Percentiles rank a stretch among this genome's conserved stretches.
Conservation (phyloP, 1,284 basidiomycete species). For the Takashimella tepidaria region DNA sequence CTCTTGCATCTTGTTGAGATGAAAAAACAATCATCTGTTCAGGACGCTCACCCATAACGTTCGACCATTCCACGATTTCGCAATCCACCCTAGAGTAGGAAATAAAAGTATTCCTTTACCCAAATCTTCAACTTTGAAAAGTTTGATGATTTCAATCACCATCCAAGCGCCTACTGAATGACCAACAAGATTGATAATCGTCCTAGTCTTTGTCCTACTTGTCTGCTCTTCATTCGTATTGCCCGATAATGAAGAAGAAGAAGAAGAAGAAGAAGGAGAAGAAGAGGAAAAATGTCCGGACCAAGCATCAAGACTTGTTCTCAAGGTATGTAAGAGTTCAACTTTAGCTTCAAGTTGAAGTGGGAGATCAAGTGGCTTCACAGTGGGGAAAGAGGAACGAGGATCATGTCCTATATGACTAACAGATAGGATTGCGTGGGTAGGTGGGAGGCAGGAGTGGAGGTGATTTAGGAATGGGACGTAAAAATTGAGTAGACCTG, state of each 20-base stretch:
- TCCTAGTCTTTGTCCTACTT: slow-evolving; percentile 1
- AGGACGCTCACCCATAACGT: slow-evolving; percentile 40
- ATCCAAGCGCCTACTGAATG: slow-evolving; percentile 46
- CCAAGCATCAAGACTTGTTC: slow-evolving; percentile 26
- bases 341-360: slow-evolving; percentile 39
- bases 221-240: no score
- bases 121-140: slow-evolving; percentile 9
- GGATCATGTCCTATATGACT: slow-evolving; percentile 46
- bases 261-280: neutral
- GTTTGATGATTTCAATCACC: slow-evolving; percentile 33
- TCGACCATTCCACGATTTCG: slow-evolving; percentile 38
- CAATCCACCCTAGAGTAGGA: slow-evolving; percentile 43
- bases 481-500: slow-evolving; percentile 47
- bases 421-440: slow-evolving; percentile 39
- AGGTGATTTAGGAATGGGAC: slow-evolving; percentile 40
- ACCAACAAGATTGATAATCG: slow-evolving; percentile 36
- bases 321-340: slow-evolving; percentile 33
- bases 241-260: neutral
- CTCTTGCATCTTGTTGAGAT: no score
- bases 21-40: no score
- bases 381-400: slow-evolving; percentile 6
- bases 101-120: slow-evolving; percentile 34
- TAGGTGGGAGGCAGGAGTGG: slow-evolving; percentile 32
- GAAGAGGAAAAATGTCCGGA: no score
- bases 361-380: slow-evolving; percentile 1